These are phyloP conservation scores for Fusarium pseudograminearum DNA, from an alignment of 2,329 filamentous ascomycete species.

Conservation along the genomic window DNA sequence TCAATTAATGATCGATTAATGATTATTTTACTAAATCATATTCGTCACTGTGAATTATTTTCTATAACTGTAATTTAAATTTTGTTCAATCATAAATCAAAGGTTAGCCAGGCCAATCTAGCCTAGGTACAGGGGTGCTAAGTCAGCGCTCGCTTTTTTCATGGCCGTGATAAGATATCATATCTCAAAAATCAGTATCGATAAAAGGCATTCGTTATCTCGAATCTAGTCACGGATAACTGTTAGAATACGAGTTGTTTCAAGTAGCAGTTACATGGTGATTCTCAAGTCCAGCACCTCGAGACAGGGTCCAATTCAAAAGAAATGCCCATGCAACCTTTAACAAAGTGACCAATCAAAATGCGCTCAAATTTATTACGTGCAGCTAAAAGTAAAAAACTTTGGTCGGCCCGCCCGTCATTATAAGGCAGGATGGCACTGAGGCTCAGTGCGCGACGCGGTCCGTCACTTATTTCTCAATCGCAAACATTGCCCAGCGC, in stretches of 20 bases:
- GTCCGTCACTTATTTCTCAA: conserved; percentile 30
- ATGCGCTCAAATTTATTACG: conserved; percentile 12
- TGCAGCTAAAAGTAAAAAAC: conserved; percentile 31
- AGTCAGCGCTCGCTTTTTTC: neutral
- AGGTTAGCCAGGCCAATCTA: neutral
- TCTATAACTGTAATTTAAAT: no score
- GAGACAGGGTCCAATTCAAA: conserved; percentile 23
- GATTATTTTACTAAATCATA: neutral
- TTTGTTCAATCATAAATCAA: neutral
- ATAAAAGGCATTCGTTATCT: conserved; percentile 6
- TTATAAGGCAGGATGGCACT: neutral
- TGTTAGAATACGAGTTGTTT: conserved; percentile 5
- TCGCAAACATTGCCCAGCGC: conserved; percentile 17
- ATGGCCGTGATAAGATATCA: neutral
- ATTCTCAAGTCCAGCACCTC: neutral
- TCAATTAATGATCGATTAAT: neutral
- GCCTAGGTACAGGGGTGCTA: neutral
- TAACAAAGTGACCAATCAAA: conserved; percentile 26
- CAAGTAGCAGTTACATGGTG: neutral
- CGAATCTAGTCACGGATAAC: conserved; percentile 1
- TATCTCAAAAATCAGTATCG: neutral
- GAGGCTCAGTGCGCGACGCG: conserved; percentile 34
- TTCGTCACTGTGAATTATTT: neutral
- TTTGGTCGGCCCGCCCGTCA: conserved; percentile 30
- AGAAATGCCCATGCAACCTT: conserved; percentile 3